Conservation (phyloP, 2,329 filamentous ascomycete species). For the Cordyceps javanica region DNA sequence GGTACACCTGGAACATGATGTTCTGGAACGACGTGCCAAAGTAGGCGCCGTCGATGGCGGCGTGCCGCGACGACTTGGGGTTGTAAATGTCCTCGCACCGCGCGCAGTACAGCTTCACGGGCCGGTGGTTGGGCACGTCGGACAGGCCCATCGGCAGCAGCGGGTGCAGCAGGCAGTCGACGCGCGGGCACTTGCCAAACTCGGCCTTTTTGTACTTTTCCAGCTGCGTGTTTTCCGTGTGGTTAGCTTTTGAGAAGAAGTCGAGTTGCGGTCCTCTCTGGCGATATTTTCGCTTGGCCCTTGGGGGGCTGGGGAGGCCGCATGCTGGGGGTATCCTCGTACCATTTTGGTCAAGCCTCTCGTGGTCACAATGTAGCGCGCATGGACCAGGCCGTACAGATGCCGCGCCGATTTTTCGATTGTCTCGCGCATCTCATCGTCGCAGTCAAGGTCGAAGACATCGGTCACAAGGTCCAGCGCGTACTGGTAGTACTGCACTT, state of each 20-base stretch:
- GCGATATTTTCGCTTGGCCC: too few relatives aligned
- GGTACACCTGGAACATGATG: constrained; percentile 98
- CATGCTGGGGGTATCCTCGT: constrained; percentile 22
- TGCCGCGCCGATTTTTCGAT: constrained; percentile 97
- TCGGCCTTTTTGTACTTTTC: constrained; percentile 99
- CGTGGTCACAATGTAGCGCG: constrained; percentile 94
- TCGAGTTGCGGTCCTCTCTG: too few relatives aligned
- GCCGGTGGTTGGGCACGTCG: constrained; percentile 78
- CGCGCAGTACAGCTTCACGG: constrained; percentile 94
- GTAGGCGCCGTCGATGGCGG: constrained; percentile 93
- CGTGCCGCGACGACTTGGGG: constrained; percentile 93
- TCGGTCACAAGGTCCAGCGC: constrained; percentile 95
- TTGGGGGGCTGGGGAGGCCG: background rate
- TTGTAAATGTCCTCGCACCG: constrained; percentile 99
- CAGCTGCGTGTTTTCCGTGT: constrained; percentile 49
- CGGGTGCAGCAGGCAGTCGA: constrained; percentile 89
- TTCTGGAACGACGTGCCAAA: constrained; percentile 98
- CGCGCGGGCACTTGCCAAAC: constrained; percentile 95
- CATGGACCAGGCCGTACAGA: constrained; percentile 92
- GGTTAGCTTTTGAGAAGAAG: background rate
- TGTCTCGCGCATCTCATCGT: constrained; percentile 95
- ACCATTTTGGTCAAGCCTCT: constrained; percentile 95
- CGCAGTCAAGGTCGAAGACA: constrained; percentile 96
- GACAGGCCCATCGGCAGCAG: constrained; percentile 92
- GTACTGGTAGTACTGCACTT: constrained; percentile 99